These are phyloP conservation scores for Berberis vulgaris DNA, from an alignment of 164 flowering plant genomes.

Conservation along the genomic window DNA sequence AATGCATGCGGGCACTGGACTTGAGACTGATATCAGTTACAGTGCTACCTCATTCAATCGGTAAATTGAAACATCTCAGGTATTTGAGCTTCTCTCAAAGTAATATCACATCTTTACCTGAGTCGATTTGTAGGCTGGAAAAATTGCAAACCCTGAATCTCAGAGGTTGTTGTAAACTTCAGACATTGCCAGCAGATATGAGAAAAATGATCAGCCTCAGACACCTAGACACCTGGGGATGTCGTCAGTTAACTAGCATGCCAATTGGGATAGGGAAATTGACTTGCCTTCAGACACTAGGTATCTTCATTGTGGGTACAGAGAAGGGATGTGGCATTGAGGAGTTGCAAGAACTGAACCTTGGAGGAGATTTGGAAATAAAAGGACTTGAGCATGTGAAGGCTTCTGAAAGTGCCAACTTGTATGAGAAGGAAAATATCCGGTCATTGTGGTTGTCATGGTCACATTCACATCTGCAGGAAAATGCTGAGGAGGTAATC, in stretches of 20 bases:
- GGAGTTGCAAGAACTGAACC: not conserved
- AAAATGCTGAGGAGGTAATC: not conserved
- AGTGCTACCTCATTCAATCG: not conserved
- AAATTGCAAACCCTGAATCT: conserved; percentile 8
- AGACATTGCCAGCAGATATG: conserved; percentile 1
- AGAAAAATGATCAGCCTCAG: conserved; percentile 3
- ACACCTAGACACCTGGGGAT: not conserved
- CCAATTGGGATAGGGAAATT: conserved; percentile 4
- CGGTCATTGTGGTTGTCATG: not conserved
- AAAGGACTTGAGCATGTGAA: not conserved
- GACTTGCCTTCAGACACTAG: conserved; percentile 1
- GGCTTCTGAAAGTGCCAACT: not conserved
- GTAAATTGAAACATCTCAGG: not conserved
- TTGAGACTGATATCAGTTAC: not conserved
- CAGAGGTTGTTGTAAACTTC: not conserved
- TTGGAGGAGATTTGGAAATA: not conserved
- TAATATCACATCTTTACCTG: not conserved
- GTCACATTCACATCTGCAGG: not conserved
- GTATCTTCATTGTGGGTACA: not conserved
- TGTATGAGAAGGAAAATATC: not conserved
- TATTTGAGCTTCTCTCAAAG: not conserved
- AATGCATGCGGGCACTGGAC: not conserved
- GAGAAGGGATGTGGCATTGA: not conserved
- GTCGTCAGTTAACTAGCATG: not conserved
- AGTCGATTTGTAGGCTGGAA: not conserved